phyloP scores from a whole-genome alignment of 352 stramenopile genomes.

The Pythium plurisporium region DNA sequence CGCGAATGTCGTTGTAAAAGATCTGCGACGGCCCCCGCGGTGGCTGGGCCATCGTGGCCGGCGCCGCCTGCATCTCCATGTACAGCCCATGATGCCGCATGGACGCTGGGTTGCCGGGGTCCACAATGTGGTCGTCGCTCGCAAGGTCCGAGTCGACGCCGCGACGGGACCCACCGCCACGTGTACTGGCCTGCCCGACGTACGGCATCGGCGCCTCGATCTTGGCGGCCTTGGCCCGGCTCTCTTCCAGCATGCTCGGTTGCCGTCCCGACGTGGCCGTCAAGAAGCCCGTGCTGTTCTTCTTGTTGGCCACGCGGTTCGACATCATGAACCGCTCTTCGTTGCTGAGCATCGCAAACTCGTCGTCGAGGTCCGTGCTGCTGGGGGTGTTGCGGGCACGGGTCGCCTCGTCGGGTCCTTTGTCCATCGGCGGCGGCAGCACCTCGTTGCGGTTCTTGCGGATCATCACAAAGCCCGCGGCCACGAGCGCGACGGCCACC shows the following conservation, averaged over 20 bases:
- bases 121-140: conserved; percentile 22
- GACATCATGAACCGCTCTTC: conserved; percentile 57
- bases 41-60: neutral
- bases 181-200: conserved; percentile 2
- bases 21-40: neutral
- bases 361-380: conserved; percentile 40
- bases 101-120: conserved; percentile 16
- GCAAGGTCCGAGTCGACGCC: neutral
- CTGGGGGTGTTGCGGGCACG: conserved; percentile 23
- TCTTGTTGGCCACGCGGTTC: conserved; percentile 22
- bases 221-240: conserved; percentile 15
- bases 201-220: conserved; percentile 7
- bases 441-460: conserved; percentile 27
- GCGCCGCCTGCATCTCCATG: conserved; percentile 30
- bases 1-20: conserved; percentile 24
- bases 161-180: neutral
- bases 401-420: conserved; percentile 15
- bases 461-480: conserved; percentile 65
- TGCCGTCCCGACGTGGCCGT: conserved; percentile 27
- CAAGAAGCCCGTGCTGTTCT: conserved; percentile 54
- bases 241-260: conserved; percentile 41
- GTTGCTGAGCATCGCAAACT: conserved; percentile 81
- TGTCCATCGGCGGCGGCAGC: neutral
- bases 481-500: conserved; percentile 52
- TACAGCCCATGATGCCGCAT: conserved; percentile 27